Evolutionary conservation across 257 asterid species (phyloP), one percentile per base, ranked within the genome.

Genomic region (Nicotiana paniculata): DNA sequence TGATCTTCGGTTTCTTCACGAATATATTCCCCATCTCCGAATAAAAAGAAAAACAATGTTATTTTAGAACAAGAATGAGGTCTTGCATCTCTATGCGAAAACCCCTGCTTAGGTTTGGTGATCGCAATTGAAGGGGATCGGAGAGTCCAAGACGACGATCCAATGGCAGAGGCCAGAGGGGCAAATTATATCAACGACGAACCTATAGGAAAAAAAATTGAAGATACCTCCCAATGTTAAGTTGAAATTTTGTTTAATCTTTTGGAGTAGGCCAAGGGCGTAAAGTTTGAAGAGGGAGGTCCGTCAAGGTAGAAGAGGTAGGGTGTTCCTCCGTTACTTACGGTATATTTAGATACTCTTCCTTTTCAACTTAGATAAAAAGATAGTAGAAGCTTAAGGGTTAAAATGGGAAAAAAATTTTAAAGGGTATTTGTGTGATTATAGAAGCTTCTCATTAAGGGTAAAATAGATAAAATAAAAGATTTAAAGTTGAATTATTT

Each of bases 1-100:
- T 96, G 88, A 96, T 92, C 91, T 91, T 96, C 2, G 98, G 97
- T 85, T 91, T 94, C 91, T 93, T 96, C 89, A 90, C 99, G 75
- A 94, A 94, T 70, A 93, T 46, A 90, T 94, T 96, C 72, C 98
- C 98, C 99, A 96, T 96, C 37, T 37, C 77, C 33, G 35, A 32
- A 58, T 39, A 30, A 67, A 10, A 9, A 26, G 33, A 26, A 43
- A 64, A 4, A 62, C 16, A n/a, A 39, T 8, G 7, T 24, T 43
- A 18, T 32, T 66, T 51, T 75, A 75, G 9, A 75, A 75, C 43
- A 8, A 51, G 0, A 26, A 24, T 26, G 26, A 75, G 63, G 46
- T 26, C 46, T 75, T 26, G 46, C 79, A 51, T 51, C 7, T 39
- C 9, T 75, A 3, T 48, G 79, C 63, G 51, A 74, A 59, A 18